A percentile compares a stretch with the other conserved stretches of the same genome.
Evolutionary conservation across 2,329 filamentous ascomycete genomes (phyloP).

Genomic region (Madurella fahalii): DNA sequence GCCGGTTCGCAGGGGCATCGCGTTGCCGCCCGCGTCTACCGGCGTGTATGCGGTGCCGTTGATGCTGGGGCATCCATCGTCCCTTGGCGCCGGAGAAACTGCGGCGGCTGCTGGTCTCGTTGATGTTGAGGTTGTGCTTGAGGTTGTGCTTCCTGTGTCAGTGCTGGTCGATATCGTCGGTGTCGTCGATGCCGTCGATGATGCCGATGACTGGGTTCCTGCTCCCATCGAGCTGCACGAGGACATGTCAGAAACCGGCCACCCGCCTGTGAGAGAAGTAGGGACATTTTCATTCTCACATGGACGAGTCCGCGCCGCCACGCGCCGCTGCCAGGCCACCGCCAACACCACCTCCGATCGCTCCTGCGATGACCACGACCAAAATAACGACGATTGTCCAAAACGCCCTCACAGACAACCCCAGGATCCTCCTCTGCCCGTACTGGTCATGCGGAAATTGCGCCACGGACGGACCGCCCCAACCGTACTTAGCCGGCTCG

Average conservation of each 20-base stretch:
- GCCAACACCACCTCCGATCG: conserved; percentile 21
- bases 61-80: conserved; percentile 20
- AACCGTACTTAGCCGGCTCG: background rate
- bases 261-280: background rate
- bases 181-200: too few species aligned
- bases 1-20: background rate
- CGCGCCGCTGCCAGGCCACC: conserved; percentile 18
- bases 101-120: background rate
- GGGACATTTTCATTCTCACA: background rate
- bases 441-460: background rate
- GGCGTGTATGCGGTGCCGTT: conserved; percentile 20
- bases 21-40: conserved; percentile 6
- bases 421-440: conserved; percentile 11
- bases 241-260: background rate
- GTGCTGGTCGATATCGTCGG: too few species aligned
- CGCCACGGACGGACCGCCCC: background rate
- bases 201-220: too few species aligned
- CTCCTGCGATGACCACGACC: conserved; percentile 18
- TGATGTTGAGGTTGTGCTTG: background rate
- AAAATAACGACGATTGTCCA: conserved; percentile 18
- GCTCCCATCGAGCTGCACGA: background rate
- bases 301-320: background rate
- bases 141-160: background rate
- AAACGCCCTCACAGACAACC: conserved; percentile 19
- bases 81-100: conserved; percentile 16